phyloP scores from a whole-genome alignment of 1,284 basidiomycete genomes.

The Pseudozyma flocculosa region DNA sequence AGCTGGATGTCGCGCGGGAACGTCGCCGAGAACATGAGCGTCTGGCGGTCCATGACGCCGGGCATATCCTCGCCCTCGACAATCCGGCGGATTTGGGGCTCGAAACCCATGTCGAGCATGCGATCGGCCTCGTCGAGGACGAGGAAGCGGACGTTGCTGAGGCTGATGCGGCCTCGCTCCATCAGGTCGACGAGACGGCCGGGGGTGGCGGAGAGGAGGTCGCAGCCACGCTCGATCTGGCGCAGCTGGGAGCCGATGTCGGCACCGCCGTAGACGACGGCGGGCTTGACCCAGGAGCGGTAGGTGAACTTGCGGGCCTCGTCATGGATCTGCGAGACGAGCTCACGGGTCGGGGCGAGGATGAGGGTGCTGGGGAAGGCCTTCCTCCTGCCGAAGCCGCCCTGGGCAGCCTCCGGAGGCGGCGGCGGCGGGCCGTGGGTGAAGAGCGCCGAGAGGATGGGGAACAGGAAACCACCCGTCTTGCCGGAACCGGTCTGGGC shows the following conservation, averaged over 20 bases:
- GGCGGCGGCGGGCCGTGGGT: constrained; percentile 73
- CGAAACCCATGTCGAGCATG: constrained; percentile 99
- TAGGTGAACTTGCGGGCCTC: constrained; percentile 99
- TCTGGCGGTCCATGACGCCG: constrained; percentile 84
- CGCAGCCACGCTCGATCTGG: constrained; percentile 92
- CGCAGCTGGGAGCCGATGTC: constrained; percentile 95
- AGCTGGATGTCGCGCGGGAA: constrained; percentile 99
- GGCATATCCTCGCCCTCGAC: constrained; percentile 99
- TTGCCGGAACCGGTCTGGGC: constrained; percentile 99
- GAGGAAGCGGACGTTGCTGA: constrained; percentile 94
- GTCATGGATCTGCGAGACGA: constrained; percentile 98
- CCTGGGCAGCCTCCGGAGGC: constrained; percentile 63
- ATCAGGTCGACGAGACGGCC: constrained; percentile 98
- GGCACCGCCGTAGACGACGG: constrained; percentile 98
- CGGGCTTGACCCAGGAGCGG: constrained; percentile 97
- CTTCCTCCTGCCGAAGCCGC: constrained; percentile 73
- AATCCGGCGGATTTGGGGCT: constrained; percentile 97
- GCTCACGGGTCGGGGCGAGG: constrained; percentile 94
- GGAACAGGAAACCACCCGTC: constrained; percentile 98
- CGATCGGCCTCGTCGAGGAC: constrained; percentile 99
- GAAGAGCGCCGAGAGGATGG: constrained; percentile 94
- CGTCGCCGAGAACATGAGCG: constrained; percentile 99
- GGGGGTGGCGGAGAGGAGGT: constrained; percentile 95
- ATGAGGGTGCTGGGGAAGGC: constrained; percentile 94
- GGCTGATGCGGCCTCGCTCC: constrained; percentile 93